These are phyloP conservation scores for Melanomma pulvis-pyrius DNA, from an alignment of 495 filamentous ascomycete genomes.

Conservation along the genomic window DNA sequence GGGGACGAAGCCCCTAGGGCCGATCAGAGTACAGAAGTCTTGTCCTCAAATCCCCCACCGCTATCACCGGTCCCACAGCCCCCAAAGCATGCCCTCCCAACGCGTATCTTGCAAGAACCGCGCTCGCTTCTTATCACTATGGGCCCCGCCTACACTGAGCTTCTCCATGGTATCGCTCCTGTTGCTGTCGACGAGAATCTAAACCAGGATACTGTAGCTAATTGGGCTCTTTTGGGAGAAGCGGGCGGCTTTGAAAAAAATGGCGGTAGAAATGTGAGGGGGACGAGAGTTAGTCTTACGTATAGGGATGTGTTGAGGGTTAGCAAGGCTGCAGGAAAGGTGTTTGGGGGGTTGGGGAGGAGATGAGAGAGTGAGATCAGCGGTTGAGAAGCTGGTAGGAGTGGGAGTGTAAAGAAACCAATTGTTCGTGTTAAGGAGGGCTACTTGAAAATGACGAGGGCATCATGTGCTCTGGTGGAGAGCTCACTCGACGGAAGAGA, in stretches of 20 bases:
- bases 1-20: too few relatives aligned
- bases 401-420: too few relatives aligned
- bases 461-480: too few relatives aligned
- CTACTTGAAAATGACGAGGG: too few relatives aligned
- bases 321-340: conserved; percentile 64
- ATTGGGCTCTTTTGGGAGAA: conserved; percentile 79
- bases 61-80: not conserved
- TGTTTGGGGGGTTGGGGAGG: conserved; percentile 23
- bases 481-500: too few relatives aligned
- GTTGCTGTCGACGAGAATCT: conserved; percentile 45
- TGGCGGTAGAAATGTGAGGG: conserved; percentile 61
- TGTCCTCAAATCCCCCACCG: not conserved
- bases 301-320: conserved; percentile 93
- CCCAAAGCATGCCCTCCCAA: conserved; percentile 39
- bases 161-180: conserved; percentile 48
- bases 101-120: conserved; percentile 83
- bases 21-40: too few relatives aligned
- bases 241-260: conserved; percentile 49
- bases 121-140: conserved; percentile 52
- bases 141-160: conserved; percentile 42
- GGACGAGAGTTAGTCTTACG: conserved; percentile 80
- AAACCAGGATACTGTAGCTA: conserved; percentile 63
- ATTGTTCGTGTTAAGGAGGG: too few relatives aligned
- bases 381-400: not conserved
- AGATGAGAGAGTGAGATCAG: not conserved